Evolutionary conservation across 257 asterid genomes (phyloP).

Genomic region (Gardenia jasminoides): DNA sequence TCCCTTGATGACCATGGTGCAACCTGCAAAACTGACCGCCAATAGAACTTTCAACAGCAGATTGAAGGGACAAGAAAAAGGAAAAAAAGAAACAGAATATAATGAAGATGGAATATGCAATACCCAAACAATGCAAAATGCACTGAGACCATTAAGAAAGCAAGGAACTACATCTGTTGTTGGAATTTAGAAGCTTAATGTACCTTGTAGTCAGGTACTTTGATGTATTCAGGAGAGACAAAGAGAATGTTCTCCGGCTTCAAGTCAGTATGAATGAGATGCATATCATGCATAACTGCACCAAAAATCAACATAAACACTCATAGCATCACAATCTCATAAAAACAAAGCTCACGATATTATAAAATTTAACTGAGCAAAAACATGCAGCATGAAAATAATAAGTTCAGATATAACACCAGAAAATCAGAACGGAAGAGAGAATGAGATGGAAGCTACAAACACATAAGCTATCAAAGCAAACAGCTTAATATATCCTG

Average conservation of each 20-base stretch:
- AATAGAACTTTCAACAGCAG: slow-evolving; percentile 9
- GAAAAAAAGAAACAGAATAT: not conserved
- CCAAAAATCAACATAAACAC: slow-evolving; percentile 12
- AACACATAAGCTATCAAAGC: slow-evolving; percentile 7
- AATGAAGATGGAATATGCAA: slow-evolving; percentile 11
- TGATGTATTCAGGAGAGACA: slow-evolving; percentile 48
- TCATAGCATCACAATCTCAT: slow-evolving; percentile 7
- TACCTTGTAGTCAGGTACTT: slow-evolving; percentile 48
- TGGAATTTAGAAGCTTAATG: not conserved
- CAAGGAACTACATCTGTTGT: not conserved
- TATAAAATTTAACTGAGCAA: not conserved
- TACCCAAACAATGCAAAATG: not conserved
- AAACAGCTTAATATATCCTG: slow-evolving; percentile 17
- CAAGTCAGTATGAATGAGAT: slow-evolving; percentile 53
- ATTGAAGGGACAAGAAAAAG: not conserved
- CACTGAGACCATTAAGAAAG: not conserved
- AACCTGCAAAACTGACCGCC: slow-evolving; percentile 33
- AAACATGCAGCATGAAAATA: not conserved
- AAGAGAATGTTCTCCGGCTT: slow-evolving; percentile 58
- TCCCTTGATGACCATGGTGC: slow-evolving; percentile 41
- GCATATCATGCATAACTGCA: slow-evolving; percentile 57
- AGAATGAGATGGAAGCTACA: slow-evolving; percentile 13
- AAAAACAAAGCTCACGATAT: not conserved
- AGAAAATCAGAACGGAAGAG: slow-evolving; percentile 13
- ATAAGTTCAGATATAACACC: not conserved